Base-by-base conservation (phyloP, 495 filamentous ascomycete genomes). In the Aspergillus olivimuriae region DNA sequence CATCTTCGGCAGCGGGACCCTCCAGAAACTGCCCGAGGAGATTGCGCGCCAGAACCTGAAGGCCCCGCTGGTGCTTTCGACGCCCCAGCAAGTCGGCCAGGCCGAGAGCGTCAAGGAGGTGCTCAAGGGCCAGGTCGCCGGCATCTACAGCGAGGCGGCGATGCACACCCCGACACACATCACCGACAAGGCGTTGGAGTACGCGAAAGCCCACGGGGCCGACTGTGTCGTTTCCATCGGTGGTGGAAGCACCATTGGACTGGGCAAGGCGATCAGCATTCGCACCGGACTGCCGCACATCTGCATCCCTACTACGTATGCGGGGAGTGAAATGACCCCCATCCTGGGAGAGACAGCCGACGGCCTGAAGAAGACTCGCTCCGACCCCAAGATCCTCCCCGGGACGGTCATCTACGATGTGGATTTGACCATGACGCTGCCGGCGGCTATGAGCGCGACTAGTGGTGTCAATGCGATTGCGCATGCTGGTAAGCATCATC, bases 391-490 rank as follows among this genome's bases (percentile, higher is more conserved):
- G 56, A 86, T 86, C 47, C 57, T 83, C 35, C 82, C 81, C 0
- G 74, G 72, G 9, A 77, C 79, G 6, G 80, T 84, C 10, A 81
- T 86, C 22, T 86, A 84, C 58, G 81, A 86, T 66, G 79, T 83
- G 4, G 75, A 83, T 46, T 59, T 84, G 37, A 83, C 80, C 0
- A 76, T 83, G 74, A 79, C 77, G 1, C 62, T 84, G n/a, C 80
- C 81, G 0, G 58, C 63, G 1, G 60, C 59, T 0, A 72, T 83
- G 66, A 81, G 72, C 43, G 73, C 76, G 23, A 83, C 78, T 1
- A 82, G 78, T 41, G 81, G 81, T 45, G 72, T 86, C 18, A 86
- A 86, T 57, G 82, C 82, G 0, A 83, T 84, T 65, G 81, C 82
- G 12, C 82, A 86, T 61, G 73, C 76, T 10, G 74, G 74, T 77